Evolutionary conservation across 2,329 filamentous ascomycete species (phyloP).

Genomic region (Parastagonospora avenae): DNA sequence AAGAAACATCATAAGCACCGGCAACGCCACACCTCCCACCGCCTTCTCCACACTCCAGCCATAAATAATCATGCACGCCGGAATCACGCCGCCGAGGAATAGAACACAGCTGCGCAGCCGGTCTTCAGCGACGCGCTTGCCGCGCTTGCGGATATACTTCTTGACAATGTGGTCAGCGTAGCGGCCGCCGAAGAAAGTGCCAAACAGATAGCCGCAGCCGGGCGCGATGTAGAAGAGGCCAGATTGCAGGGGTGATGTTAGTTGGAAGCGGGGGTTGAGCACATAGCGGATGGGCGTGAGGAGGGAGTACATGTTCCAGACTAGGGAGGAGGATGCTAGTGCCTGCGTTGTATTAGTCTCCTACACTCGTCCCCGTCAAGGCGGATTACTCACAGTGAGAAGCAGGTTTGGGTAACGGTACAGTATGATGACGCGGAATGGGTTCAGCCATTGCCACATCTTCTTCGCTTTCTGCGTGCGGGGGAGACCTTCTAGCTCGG

Average conservation of each 20-base stretch:
- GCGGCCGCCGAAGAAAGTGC: conserved; percentile 73
- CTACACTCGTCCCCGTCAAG: neutral
- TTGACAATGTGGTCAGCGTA: conserved; percentile 72
- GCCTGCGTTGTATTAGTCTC: conserved; percentile 37
- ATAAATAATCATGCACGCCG: conserved; percentile 69
- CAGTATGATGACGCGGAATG: conserved; percentile 65
- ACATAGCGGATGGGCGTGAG: conserved; percentile 74
- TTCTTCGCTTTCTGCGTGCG: conserved; percentile 56
- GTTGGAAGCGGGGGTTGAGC: conserved; percentile 73
- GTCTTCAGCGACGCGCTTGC: conserved; percentile 70
- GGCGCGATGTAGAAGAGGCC: conserved; percentile 78
- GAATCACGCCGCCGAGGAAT: conserved; percentile 64
- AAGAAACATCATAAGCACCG: conserved; percentile 74
- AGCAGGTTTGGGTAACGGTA: conserved; percentile 73
- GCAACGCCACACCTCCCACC: conserved; percentile 63
- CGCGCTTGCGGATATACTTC: conserved; percentile 66
- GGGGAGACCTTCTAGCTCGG: conserved; percentile 64
- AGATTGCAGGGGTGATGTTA: conserved; percentile 68
- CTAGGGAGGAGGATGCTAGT: conserved; percentile 65
- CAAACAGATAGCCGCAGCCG: conserved; percentile 70
- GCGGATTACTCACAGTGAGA: conserved; percentile 36
- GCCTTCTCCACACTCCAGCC: conserved; percentile 66
- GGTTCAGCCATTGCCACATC: conserved; percentile 69
- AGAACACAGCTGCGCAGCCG: conserved; percentile 61
- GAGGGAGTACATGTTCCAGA: conserved; percentile 78